Evolutionary conservation across 441 rosid species (phyloP).

Genomic region (Eruca vesicaria): DNA sequence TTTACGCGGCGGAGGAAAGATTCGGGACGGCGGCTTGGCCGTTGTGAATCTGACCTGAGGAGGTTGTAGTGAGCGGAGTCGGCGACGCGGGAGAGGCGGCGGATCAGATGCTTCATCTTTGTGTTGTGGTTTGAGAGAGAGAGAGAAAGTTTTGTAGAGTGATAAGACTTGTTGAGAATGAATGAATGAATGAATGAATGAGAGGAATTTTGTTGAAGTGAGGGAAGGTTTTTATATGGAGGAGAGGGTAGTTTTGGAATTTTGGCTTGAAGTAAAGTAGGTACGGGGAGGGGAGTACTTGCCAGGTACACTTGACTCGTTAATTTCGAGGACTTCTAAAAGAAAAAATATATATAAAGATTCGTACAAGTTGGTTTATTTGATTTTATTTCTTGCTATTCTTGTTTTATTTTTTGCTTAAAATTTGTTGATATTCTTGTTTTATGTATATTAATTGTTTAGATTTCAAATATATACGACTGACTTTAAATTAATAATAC

Average conservation of each 20-base stretch:
- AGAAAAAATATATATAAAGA: neutral
- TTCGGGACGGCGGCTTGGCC: constrained; percentile 17
- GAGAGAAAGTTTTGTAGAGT: neutral
- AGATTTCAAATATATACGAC: too few species aligned
- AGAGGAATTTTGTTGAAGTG: constrained; percentile 1
- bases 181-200: neutral
- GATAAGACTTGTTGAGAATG: neutral
- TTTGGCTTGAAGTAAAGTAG: neutral
- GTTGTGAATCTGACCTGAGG: constrained; percentile 52
- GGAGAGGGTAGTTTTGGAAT: constrained; percentile 14
- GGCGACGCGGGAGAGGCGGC: constrained; percentile 86
- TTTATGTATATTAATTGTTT: too few species aligned
- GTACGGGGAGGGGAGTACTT: constrained; percentile 26
- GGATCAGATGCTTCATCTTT: constrained; percentile 80
- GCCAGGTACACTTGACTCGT: constrained; percentile 4
- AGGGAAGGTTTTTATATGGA: constrained; percentile 12
- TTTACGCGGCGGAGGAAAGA: constrained; percentile 26
- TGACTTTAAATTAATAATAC: too few species aligned
- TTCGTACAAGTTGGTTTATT: too few species aligned
- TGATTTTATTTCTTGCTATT: too few species aligned
- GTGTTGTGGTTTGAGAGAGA: neutral
- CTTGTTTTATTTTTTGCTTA: too few species aligned
- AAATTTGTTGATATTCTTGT: too few species aligned
- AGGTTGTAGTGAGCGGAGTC: constrained; percentile 79
- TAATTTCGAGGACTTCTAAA: neutral